phyloP scores from a whole-genome alignment of 1,139 yeast species.

The Nadsonia starkeyi-henricii region DNA sequence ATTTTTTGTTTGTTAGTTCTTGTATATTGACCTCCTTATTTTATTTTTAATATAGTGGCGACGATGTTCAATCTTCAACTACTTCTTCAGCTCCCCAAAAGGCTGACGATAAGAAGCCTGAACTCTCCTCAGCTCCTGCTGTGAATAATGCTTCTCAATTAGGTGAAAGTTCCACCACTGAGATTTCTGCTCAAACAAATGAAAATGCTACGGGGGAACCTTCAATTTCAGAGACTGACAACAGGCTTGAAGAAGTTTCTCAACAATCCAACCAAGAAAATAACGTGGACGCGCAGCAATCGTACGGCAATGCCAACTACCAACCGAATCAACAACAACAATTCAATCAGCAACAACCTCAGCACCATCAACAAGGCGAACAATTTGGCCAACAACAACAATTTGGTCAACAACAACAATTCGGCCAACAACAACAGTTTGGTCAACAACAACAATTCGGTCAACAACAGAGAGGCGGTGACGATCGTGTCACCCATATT shows the following conservation, averaged over 20 bases:
- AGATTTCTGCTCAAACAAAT: background rate
- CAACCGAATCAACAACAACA: too few species aligned
- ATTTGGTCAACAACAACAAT: background rate
- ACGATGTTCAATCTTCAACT: background rate
- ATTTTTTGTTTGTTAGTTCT: constrained; percentile 2
- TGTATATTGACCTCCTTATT: constrained; percentile 3
- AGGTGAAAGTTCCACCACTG: background rate
- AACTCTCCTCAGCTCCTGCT: background rate
- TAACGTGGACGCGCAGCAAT: too few species aligned
- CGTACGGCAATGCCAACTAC: too few species aligned
- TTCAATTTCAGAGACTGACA: too few species aligned
- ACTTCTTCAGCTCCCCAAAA: background rate
- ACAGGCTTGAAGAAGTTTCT: too few species aligned
- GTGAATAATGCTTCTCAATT: background rate
- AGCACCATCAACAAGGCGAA: background rate
- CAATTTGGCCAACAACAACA: background rate
- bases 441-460: background rate
- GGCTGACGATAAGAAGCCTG: background rate
- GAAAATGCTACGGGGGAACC: background rate
- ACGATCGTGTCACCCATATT: constrained; percentile 7
- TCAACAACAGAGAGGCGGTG: background rate
- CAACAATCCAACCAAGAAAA: too few species aligned
- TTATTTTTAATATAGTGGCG: background rate
- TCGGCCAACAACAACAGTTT: background rate
- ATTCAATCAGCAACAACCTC: background rate